phyloP scores from a whole-genome alignment of 2,329 filamentous ascomycete genomes.

The Curvularia eragrostidis region DNA sequence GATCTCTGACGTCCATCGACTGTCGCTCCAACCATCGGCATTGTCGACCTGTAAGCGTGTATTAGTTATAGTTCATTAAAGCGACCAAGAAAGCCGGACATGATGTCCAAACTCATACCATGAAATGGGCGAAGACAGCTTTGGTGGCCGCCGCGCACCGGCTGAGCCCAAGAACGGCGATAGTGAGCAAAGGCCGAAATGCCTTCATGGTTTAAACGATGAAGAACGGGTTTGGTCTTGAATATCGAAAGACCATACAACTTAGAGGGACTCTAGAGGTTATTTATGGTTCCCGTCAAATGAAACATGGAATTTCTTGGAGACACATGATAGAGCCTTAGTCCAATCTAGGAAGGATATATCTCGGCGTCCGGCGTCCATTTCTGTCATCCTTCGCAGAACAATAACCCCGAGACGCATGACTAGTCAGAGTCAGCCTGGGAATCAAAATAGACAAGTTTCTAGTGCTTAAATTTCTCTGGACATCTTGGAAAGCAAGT shows the following conservation, averaged over 20 bases:
- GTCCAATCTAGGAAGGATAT: too few species aligned
- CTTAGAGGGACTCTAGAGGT: too few species aligned
- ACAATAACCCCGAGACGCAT: neutral
- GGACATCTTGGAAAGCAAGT: neutral
- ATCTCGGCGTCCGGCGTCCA: too few species aligned
- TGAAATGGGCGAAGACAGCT: neutral
- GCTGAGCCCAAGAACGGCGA: neutral
- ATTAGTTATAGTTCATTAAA: neutral
- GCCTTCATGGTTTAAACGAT: neutral
- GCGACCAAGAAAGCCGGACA: neutral
- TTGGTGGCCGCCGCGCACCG: neutral
- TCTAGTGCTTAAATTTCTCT: neutral
- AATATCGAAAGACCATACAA: too few species aligned
- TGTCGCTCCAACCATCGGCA: neutral
- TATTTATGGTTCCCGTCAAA: too few species aligned
- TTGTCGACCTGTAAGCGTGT: neutral
- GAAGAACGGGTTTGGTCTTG: neutral
- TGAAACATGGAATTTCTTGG: too few species aligned
- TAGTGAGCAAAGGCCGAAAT: neutral
- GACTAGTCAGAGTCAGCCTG: neutral
- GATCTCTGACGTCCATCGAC: neutral
- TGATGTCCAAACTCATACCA: neutral
- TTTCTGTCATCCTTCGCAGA: neutral
- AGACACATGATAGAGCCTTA: too few species aligned
- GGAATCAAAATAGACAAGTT: neutral